Evolutionary conservation across 2,329 filamentous ascomycete genomes (phyloP), one percentile per base, ranked within the genome.

Genomic region (Stachybotrys chlorohalonatus): DNA sequence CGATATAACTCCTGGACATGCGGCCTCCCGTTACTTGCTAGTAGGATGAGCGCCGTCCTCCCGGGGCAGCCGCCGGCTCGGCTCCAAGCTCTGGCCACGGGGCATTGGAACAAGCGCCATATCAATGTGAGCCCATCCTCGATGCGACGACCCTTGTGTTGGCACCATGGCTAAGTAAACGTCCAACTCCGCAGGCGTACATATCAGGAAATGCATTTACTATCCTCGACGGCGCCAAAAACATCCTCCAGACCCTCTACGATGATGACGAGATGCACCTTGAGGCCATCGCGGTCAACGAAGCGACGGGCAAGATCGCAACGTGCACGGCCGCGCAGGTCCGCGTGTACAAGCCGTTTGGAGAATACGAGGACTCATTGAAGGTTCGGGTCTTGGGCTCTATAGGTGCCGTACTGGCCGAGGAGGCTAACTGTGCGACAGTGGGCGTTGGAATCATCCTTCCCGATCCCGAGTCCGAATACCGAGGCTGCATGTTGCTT

Each of bases 231-330:
- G 87, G 84, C 52, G 82, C 89, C 53, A 79, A 86, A 58, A 82
- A 82, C 54, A 82, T 96, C 59, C 73, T 96, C 39, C 94, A 99
- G 70, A 96, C 92, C 5, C 87, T 95, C 61, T 95, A 96, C 73
- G 85, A 94, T 65, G 88, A 95, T 64, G 86, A 94, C 64, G 77
- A 84, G 30, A 78, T 73, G 15, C 67, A 70, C 36, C 74, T 97
- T 31, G 82, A 90, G 59, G 87, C 90, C 31, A 83, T 97, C 59
- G 81, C 84, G 32, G 82, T 97, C 58, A 89, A 97, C 65, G 87
- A 95, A 66, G 74, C 77, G 16, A 87, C 87, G 8, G 94, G 92
- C 51, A 95, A 90, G 75, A 90, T 97, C 69, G 90, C 90, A 47
- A 83, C 85, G 17, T 89, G 86, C 62, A 87, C 87, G 32, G 76